Conservation (phyloP, 2,329 filamentous ascomycete species). For the Alternaria tenuissima region DNA sequence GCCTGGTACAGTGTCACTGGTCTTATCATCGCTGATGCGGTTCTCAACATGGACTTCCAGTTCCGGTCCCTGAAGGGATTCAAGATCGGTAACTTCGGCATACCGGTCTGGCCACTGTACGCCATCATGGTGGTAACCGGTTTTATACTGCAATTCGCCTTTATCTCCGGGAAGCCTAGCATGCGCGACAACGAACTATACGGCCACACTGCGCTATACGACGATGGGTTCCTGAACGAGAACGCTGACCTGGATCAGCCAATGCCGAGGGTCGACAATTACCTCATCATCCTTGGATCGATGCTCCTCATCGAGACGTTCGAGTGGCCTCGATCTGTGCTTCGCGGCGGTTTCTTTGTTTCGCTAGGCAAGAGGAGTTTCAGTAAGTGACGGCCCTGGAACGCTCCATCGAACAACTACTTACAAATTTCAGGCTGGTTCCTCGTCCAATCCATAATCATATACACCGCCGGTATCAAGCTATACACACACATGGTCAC, state of each 20-base stretch:
- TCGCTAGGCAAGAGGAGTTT: slow-evolving; percentile 54
- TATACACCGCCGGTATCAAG: slow-evolving; percentile 55
- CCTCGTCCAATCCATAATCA: slow-evolving; percentile 52
- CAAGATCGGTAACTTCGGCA: slow-evolving; percentile 16
- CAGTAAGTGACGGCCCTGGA: slow-evolving; percentile 46
- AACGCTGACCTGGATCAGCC: slow-evolving; percentile 46
- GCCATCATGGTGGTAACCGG: slow-evolving; percentile 46
- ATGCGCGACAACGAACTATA: slow-evolving; percentile 49
- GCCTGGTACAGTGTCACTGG: slow-evolving; percentile 58
- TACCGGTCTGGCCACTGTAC: slow-evolving; percentile 46
- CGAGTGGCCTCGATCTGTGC: slow-evolving; percentile 45
- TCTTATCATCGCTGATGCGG: slow-evolving; percentile 59
- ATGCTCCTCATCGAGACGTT: slow-evolving; percentile 54
- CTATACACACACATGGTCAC: slow-evolving; percentile 52
- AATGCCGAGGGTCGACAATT: slow-evolving; percentile 54
- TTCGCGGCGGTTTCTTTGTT: slow-evolving; percentile 48
- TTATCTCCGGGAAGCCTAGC: slow-evolving; percentile 51
- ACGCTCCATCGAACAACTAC: neutral
- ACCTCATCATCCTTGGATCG: slow-evolving; percentile 54
- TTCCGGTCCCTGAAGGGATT: slow-evolving; percentile 29
- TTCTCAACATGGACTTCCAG: slow-evolving; percentile 54
- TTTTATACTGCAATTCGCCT: slow-evolving; percentile 54
- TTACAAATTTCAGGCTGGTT: slow-evolving; percentile 50
- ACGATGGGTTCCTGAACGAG: slow-evolving; percentile 48
- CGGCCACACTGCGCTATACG: slow-evolving; percentile 55